These are phyloP conservation scores for Microcyclospora pomicola DNA, from an alignment of 2,329 filamentous ascomycete genomes.

Conservation along the genomic window DNA sequence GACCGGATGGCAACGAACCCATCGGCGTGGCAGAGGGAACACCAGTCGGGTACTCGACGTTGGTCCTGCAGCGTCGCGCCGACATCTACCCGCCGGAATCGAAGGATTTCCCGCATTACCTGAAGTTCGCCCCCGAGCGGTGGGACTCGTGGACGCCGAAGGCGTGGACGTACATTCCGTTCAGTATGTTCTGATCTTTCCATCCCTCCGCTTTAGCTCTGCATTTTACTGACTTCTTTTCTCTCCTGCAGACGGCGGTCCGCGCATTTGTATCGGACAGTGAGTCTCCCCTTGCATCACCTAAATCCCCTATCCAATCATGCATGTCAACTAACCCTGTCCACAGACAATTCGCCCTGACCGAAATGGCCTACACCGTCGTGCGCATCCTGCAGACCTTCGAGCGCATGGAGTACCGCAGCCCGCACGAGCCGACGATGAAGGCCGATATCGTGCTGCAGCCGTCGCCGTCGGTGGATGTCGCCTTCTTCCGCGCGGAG, in stretches of 20 bases:
- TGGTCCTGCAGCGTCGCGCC: slow-evolving; percentile 35
- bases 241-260: slow-evolving; percentile 12
- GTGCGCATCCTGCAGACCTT: slow-evolving; percentile 34
- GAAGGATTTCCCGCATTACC: slow-evolving; percentile 25
- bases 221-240: not conserved
- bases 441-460: slow-evolving; percentile 37
- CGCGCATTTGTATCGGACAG: slow-evolving; percentile 38
- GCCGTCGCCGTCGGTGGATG: slow-evolving; percentile 28
- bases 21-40: slow-evolving; percentile 31
- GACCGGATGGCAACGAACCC: slow-evolving; percentile 30
- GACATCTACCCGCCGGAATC: slow-evolving; percentile 34
- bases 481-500: slow-evolving; percentile 22
- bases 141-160: slow-evolving; percentile 38
- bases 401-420: slow-evolving; percentile 26
- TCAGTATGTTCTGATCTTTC: slow-evolving; percentile 27
- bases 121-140: slow-evolving; percentile 34
- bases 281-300: slow-evolving; percentile 5
- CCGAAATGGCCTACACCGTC: slow-evolving; percentile 36
- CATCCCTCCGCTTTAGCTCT: not conserved
- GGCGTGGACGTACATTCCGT: slow-evolving; percentile 35
- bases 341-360: slow-evolving; percentile 31
- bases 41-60: slow-evolving; percentile 33
- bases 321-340: not conserved
- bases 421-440: slow-evolving; percentile 24
- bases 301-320: not conserved